Evolutionary conservation across 2,329 filamentous ascomycete genomes (phyloP), one percentile per base, ranked within the genome.

Genomic region (Colletotrichum zoysiae): DNA sequence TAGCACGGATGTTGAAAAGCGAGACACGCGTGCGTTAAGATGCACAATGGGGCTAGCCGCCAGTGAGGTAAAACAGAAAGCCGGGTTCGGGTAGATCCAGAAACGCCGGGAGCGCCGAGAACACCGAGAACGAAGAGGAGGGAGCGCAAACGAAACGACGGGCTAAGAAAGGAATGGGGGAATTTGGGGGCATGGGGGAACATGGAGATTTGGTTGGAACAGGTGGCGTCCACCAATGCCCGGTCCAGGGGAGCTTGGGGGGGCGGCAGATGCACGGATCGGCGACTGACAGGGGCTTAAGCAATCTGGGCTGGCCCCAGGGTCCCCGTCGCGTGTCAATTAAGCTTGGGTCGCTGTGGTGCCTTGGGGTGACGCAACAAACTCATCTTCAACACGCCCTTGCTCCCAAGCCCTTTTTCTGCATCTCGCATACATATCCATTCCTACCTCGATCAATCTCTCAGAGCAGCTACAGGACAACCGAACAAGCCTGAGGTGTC

Each of bases 211-310:
- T n/a, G 38, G 48, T 59, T 56, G 70, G 69, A 71, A 71, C 70
- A 69, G 70, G 65, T 71, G 70, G 70, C 65, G 70, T 71, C 70
- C 60, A 56, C 50, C 61, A 70, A 66, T 59, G 70, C 48, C 50
- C 42, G n/a, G 44, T 69, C 64, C 48, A 46, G 70, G 70, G 66
- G 48, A 30, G n/a, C 61, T 65, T 71, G 53, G 50, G 70, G 70
- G 70, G 35, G 48, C 67, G 67, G 70, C 60, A 71, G 70, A 67
- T 61, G 70, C 70, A 67, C 42, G 50, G 67, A 71, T 73, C 70
- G 67, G 57, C 67, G 46, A 73, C 51, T 58, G 62, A 63, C 67
- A 66, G 67, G 67, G 70, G 61, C 33, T 18, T 23, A 60, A 48
- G 51, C 58, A 42, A 59, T 63, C 59, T 60, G 55, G 69, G 53